Evolutionary conservation across 2,329 filamentous ascomycete genomes (phyloP).

Genomic region (Cercospora sesami): DNA sequence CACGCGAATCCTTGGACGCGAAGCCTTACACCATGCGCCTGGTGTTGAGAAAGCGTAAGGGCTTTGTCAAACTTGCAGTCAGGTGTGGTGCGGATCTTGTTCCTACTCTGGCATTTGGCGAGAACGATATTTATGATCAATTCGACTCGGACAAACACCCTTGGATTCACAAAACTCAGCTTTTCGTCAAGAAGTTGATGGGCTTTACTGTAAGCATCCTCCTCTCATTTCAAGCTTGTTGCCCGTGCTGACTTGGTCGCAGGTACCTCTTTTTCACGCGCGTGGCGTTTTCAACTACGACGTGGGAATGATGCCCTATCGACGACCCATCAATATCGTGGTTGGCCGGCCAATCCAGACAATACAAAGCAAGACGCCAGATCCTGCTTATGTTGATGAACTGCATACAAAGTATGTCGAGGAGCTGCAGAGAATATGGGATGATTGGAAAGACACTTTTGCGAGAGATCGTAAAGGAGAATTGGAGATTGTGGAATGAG

Average conservation of each 20-base stretch:
- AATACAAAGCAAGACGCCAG: constrained; percentile 62
- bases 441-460: constrained; percentile 76
- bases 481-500: constrained; percentile 63
- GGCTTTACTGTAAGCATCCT: constrained; percentile 92
- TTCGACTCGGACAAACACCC: constrained; percentile 75
- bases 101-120: constrained; percentile 87
- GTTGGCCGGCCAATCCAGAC: constrained; percentile 80
- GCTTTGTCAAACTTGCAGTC: constrained; percentile 91
- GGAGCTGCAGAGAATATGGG: constrained; percentile 72
- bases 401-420: constrained; percentile 76
- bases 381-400: constrained; percentile 73
- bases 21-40: constrained; percentile 74
- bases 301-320: constrained; percentile 92
- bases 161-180: constrained; percentile 74
- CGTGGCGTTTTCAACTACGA: constrained; percentile 97
- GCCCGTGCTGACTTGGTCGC: constrained; percentile 41
- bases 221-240: constrained; percentile 59
- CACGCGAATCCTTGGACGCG: constrained; percentile 86
- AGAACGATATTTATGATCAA: constrained; percentile 95
- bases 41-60: constrained; percentile 79
- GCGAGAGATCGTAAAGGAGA: constrained; percentile 63
- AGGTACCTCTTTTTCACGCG: constrained; percentile 83
- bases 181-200: constrained; percentile 78
- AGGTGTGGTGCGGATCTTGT: constrained; percentile 91
- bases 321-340: constrained; percentile 82